Percentiles rank a stretch among this genome's conserved stretches.
These are phyloP conservation scores for Ustilago sp. DNA, from an alignment of 1,284 basidiomycete species.

Conservation along the genomic window DNA sequence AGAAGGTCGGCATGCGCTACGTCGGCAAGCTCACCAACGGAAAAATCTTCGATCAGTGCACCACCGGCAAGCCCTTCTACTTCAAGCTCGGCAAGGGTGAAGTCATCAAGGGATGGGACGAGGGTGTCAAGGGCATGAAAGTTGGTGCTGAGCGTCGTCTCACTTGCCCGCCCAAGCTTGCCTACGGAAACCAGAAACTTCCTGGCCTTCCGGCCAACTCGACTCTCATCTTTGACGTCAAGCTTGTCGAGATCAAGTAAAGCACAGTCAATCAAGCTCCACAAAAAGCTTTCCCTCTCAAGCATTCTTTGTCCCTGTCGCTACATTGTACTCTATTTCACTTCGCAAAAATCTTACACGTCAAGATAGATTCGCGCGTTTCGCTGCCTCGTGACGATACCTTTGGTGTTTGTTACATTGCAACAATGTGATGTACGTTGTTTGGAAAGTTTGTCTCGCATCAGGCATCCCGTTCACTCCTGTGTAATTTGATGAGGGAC, in stretches of 20 bases:
- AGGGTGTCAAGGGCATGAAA: conserved; percentile 90
- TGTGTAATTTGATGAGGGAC: not conserved
- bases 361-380: not conserved
- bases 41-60: conserved; percentile 89
- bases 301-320: not conserved
- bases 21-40: conserved; percentile 88
- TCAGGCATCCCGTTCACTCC: not conserved
- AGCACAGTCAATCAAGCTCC: not conserved
- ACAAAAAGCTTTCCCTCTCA: not conserved
- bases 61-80: conserved; percentile 85
- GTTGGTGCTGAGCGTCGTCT: conserved; percentile 88
- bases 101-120: conserved; percentile 91
- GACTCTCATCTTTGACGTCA: conserved; percentile 74
- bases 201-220: conserved; percentile 73
- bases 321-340: conserved; percentile 9
- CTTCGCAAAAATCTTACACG: not conserved
- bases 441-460: not conserved
- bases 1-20: conserved; percentile 86
- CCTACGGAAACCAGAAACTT: conserved; percentile 73
- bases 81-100: conserved; percentile 89
- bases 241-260: conserved; percentile 70
- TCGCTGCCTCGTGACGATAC: not conserved
- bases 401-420: not conserved
- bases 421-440: no score
- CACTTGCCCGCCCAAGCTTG: conserved; percentile 76